Base-by-base conservation (phyloP, 129 eudicot genomes). In the Arctium minus region DNA sequence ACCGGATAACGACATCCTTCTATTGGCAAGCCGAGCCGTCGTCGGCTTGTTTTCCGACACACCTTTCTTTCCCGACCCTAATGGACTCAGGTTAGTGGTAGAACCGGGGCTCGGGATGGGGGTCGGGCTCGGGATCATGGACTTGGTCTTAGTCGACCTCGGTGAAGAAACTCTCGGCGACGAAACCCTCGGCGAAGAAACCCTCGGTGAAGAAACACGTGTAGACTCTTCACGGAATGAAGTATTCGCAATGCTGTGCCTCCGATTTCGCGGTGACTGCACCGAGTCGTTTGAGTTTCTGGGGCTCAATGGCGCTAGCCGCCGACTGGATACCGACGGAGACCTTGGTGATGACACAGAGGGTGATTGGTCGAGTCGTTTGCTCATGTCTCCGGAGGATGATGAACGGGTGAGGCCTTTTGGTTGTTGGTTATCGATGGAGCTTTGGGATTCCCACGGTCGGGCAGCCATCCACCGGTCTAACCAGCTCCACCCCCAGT, bases 181-280 rank as follows among this genome's bases (percentile, higher is more conserved):
- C 0, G 92, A 87, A 18, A 40, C 83, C 3, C 80, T 74, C 0
- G 81, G 73, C n/a, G 86, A 83, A 50, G 78, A 72, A 35, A 72
- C 72, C 30, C 81, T 50, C 0, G 81, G 27, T 39, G 81, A 10
- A 27, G 81, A 37, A 13, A 72, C 76, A 8, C 69, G 7, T 5
- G 72, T 17, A 85, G 89, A 88, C 91, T 92, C 85, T 81, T 91
- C 99, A 74, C 91, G 86, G 74, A 90, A 84, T 9, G 97, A 91
- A 3, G 97, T 86, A 18, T 91, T 89, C 0, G 97, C 90, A 38
- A 92, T 75, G 85, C 93, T 95, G 80, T 95, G 97, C 84, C 99
- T 90, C 44, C 97, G 76, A 70, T 77, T 85, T 32, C 85, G 65
- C 8, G 90, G 95, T 8, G 97, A 91, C 29, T 85, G 90, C 33